A percentile compares a stretch with the other conserved stretches of the same genome.
These are phyloP conservation scores for Pascua sp. DNA, from an alignment of 1,284 basidiomycete species.

Conservation along the genomic window DNA sequence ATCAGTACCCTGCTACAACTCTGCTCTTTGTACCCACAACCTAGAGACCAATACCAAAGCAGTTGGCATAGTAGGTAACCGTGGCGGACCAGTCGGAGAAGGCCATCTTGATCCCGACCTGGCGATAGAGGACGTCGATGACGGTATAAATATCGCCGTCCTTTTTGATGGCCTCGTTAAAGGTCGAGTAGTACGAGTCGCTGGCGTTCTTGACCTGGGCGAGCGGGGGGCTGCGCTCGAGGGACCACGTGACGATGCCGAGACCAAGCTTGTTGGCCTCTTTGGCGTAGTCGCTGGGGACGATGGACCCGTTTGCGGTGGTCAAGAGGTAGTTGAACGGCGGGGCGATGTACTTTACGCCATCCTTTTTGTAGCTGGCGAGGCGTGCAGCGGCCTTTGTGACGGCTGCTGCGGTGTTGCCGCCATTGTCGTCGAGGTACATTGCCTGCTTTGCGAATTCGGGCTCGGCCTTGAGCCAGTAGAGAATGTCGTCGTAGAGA, in stretches of 20 bases:
- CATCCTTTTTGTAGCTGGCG: conserved; percentile 7
- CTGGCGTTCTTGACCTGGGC: background rate
- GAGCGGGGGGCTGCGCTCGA: conserved; percentile 18
- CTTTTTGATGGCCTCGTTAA: conserved; percentile 6
- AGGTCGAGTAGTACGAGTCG: conserved; percentile 17
- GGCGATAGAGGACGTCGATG: conserved; percentile 15
- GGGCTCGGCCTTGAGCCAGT: conserved; percentile 17
- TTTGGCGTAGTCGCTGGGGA: conserved; percentile 15
- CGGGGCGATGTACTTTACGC: conserved; percentile 16
- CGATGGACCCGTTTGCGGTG: conserved; percentile 11
- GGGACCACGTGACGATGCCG: conserved; percentile 18
- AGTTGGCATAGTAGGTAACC: conserved; percentile 20
- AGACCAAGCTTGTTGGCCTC: conserved; percentile 16
- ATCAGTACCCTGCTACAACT: too few relatives aligned
- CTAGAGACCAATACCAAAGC: conserved; percentile 9
- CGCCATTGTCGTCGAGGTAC: conserved; percentile 16
- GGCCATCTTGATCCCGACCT: conserved; percentile 16
- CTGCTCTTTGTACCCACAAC: too few relatives aligned
- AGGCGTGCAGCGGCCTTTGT: conserved; percentile 7
- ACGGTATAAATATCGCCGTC: conserved; percentile 18
- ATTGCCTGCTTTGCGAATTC: conserved; percentile 18
- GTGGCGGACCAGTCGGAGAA: conserved; percentile 23
- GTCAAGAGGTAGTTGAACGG: conserved; percentile 16
- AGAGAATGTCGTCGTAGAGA: conserved; percentile 17
- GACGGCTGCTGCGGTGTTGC: conserved; percentile 1